Conservation (phyloP, 129 eudicot genomes). For the Oenanthe sinensis region DNA sequence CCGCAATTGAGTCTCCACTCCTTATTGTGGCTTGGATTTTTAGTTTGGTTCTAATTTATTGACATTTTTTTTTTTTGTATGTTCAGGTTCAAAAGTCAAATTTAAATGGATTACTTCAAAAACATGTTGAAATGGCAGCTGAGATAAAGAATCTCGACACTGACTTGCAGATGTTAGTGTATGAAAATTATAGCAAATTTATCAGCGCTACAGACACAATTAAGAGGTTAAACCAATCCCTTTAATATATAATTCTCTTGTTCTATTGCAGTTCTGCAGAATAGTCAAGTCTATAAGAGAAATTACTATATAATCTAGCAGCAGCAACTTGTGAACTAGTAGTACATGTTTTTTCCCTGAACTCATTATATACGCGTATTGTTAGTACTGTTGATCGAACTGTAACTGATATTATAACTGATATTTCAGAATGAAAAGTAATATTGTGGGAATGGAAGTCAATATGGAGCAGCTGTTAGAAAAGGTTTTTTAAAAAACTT, state of each 20-base stretch:
- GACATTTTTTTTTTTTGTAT: neutral
- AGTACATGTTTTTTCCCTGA: neutral
- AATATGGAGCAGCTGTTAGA: conserved; percentile 97
- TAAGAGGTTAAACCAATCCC: conserved; percentile 43
- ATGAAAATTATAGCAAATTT: conserved; percentile 95
- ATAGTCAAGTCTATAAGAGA: neutral
- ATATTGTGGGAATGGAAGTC: conserved; percentile 90
- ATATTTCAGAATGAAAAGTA: conserved; percentile 79
- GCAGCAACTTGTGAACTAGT: neutral
- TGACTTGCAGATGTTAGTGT: conserved; percentile 94
- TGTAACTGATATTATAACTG: conserved; percentile 7
- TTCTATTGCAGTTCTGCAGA: neutral
- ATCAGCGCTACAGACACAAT: conserved; percentile 96
- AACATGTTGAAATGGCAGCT: conserved; percentile 99
- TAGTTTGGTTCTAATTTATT: neutral
- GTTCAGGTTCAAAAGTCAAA: conserved; percentile 85
- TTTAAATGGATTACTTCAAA: conserved; percentile 87
- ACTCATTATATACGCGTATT: neutral
- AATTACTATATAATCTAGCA: neutral
- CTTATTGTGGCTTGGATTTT: neutral
- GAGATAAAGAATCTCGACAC: conserved; percentile 96
- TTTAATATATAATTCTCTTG: conserved; percentile 12
- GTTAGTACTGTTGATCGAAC: neutral
- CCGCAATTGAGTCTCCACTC: neutral
- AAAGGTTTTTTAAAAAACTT: conserved; percentile 44